These are phyloP conservation scores for Claviceps cyperi DNA, from an alignment of 2,329 filamentous ascomycete species.

Conservation along the genomic window DNA sequence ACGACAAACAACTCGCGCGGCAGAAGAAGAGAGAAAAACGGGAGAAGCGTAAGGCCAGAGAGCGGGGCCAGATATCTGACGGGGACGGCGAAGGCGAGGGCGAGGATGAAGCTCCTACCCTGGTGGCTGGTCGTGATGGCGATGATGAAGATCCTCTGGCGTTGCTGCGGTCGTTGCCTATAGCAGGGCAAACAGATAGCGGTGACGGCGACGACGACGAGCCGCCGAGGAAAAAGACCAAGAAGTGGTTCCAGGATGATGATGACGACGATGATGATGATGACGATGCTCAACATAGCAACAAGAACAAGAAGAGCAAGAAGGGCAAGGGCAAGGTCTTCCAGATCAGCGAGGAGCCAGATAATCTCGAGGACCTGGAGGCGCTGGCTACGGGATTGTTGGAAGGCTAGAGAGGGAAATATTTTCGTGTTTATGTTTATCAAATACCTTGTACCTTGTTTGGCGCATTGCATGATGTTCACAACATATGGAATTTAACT, in stretches of 20 bases:
- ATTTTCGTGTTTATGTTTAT: not conserved
- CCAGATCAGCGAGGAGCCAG: slow-evolving; percentile 52
- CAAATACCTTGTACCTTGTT: not conserved
- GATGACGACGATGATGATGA: slow-evolving; percentile 39
- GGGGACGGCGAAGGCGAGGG: slow-evolving; percentile 4
- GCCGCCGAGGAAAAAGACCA: slow-evolving; percentile 42
- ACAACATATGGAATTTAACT: too few species aligned
- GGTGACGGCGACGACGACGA: slow-evolving; percentile 53
- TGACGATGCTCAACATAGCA: not conserved
- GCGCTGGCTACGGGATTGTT: slow-evolving; percentile 60
- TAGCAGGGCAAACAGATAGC: slow-evolving; percentile 18
- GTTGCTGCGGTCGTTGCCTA: slow-evolving; percentile 42
- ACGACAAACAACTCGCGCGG: slow-evolving; percentile 69
- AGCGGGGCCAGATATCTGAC: slow-evolving; percentile 27
- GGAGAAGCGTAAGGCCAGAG: slow-evolving; percentile 55
- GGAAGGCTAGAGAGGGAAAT: slow-evolving; percentile 23
- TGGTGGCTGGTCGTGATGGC: slow-evolving; percentile 25
- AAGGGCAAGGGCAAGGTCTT: slow-evolving; percentile 38
- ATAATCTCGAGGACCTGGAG: slow-evolving; percentile 69
- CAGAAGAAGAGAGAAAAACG: slow-evolving; percentile 65
- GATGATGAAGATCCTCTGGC: slow-evolving; percentile 37
- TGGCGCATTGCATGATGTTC: too few species aligned
- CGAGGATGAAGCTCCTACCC: slow-evolving; percentile 15
- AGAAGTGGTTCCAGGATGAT: slow-evolving; percentile 69
- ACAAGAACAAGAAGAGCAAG: slow-evolving; percentile 20